Evolutionary conservation across 1,284 basidiomycete genomes (phyloP).

Genomic region (Ustilago hordei): DNA sequence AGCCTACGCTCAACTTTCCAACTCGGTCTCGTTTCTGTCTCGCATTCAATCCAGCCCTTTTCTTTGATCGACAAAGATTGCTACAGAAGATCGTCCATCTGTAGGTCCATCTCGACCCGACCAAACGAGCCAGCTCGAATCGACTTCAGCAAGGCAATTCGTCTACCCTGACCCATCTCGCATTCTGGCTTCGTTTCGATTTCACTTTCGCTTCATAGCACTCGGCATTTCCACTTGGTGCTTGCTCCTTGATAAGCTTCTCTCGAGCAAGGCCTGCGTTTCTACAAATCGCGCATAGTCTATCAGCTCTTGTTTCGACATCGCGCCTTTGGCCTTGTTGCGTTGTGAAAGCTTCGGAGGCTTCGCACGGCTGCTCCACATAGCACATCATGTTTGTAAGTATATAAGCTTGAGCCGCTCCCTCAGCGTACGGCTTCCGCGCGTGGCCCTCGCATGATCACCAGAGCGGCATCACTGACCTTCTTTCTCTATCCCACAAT

Average conservation of each 20-base stretch:
- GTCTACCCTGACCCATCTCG: neutral
- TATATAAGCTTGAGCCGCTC: neutral
- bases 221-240: neutral
- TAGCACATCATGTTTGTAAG: slow-evolving; percentile 40
- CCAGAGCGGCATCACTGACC: neutral
- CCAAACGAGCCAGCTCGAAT: neutral
- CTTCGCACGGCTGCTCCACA: slow-evolving; percentile 6
- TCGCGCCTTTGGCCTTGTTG: too few relatives aligned
- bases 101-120: neutral
- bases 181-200: slow-evolving; percentile 8
- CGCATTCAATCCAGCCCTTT: neutral
- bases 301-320: neutral
- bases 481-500: neutral
- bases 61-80: neutral
- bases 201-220: neutral
- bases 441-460: neutral
- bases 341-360: slow-evolving; percentile 6
- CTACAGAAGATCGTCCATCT: neutral
- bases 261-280: neutral
- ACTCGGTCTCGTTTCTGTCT: neutral
- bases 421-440: too few relatives aligned
- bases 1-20: slow-evolving; percentile 3
- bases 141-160: neutral
- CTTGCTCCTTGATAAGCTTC: neutral
- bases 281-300: neutral